Base-by-base conservation (phyloP, 2,329 filamentous ascomycete species). In the Xylaria multiplex region DNA sequence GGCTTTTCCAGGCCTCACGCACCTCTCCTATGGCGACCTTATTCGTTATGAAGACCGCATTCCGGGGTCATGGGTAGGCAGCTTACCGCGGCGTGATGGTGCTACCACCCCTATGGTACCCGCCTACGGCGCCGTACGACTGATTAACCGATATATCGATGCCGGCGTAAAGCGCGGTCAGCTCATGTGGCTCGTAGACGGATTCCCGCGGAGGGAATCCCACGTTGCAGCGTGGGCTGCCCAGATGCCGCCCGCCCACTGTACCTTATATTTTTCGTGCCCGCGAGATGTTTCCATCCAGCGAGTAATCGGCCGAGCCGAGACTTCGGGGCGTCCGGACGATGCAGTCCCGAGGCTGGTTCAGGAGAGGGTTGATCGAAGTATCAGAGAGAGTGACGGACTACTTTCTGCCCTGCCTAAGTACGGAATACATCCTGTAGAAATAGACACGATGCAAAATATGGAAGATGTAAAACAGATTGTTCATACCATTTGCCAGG, bases 21-120 rank as follows among this genome's bases (percentile, higher is more conserved):
- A 73, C 62, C 62, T 74, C 22, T 73, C 72, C 3, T 74, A 72
- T 49, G 72, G 72, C 24, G 71, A 73, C 19, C 35, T 73, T 11
- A 14, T 70, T 5, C 71, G 71, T 1, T 68, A 69, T 64, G 40
- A 71, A 1, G 71, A 63, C 50, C 6, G 6, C 32, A 73, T 70
- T 37, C 69, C 71, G 4, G 71, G 66, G 3, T 72, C 71, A 6
- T 73, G 66, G 71, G 66, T 73, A 19, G 70, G 66, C 32, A 67
- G 53, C 9, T 67, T 74, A 22, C 70, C 69, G 13, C 64, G 68
- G 5, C 69, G 66, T 14, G 9, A 13, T n/a, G 50, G 63, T 3
- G 59, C 53, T n/a, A 40, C 13, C n/a, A 46, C 37, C 42, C 71
- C 69, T 24, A 22, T 72, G 2, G 50, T 71, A 2, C 66, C 70